Percentiles rank a stretch among this genome's conserved stretches.
These are phyloP conservation scores for Penicillium sclerotigenum DNA, from an alignment of 2,329 filamentous ascomycete species.

Conservation along the genomic window DNA sequence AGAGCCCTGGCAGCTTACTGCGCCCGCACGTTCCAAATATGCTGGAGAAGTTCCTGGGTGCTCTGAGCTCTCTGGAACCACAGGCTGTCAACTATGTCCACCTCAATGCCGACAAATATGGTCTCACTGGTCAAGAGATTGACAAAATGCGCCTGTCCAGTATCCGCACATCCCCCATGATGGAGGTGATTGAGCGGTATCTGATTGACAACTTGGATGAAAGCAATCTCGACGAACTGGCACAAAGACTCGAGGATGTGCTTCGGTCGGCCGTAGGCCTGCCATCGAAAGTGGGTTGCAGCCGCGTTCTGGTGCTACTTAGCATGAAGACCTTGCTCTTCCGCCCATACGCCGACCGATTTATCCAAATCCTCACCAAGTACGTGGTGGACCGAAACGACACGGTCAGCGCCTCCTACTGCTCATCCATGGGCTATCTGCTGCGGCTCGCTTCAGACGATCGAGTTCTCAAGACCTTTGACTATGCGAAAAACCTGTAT, in stretches of 20 bases:
- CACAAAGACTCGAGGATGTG: constrained; percentile 68
- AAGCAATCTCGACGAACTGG: constrained; percentile 69
- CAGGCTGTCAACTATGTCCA: constrained; percentile 90
- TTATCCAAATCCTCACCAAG: constrained; percentile 75
- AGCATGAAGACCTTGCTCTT: constrained; percentile 75
- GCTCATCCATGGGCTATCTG: constrained; percentile 80
- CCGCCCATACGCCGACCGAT: constrained; percentile 68
- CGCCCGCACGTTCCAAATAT: constrained; percentile 78
- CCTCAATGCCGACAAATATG: constrained; percentile 78
- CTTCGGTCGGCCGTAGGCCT: constrained; percentile 86
- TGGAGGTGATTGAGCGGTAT: constrained; percentile 85
- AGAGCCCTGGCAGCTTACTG: constrained; percentile 70
- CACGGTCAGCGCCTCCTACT: constrained; percentile 86
- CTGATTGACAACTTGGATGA: constrained; percentile 75
- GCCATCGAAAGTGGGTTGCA: constrained; percentile 90
- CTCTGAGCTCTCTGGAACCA: constrained; percentile 84
- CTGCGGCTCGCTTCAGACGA: constrained; percentile 62
- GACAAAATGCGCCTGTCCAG: constrained; percentile 80
- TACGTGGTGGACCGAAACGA: constrained; percentile 88
- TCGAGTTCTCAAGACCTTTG: constrained; percentile 54
- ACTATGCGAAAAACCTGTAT: constrained; percentile 66
- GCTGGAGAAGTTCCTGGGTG: constrained; percentile 72
- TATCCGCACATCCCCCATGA: constrained; percentile 82
- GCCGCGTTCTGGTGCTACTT: constrained; percentile 77
- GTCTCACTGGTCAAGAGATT: constrained; percentile 82